These are phyloP conservation scores for Alnus rubra DNA, from an alignment of 306 rosid genomes.

Conservation along the genomic window DNA sequence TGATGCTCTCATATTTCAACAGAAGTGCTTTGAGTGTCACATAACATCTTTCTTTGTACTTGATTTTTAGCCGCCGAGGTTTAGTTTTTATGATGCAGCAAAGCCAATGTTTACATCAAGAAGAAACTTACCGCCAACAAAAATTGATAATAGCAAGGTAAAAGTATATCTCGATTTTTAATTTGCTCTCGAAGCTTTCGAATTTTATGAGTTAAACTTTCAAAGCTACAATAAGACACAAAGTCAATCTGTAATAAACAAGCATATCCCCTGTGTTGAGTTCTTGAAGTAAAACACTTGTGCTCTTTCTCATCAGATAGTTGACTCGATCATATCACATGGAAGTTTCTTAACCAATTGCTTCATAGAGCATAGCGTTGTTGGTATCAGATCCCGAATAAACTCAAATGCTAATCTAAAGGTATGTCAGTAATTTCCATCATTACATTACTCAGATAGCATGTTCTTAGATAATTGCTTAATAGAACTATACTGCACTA, in stretches of 20 bases:
- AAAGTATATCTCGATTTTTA: conserved; percentile 21
- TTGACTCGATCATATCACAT: conserved; percentile 87
- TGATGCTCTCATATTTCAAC: not conserved
- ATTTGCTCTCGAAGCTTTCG: conserved; percentile 9
- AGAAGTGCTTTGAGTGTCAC: not conserved
- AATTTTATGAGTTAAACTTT: conserved; percentile 1
- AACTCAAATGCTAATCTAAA: conserved; percentile 75
- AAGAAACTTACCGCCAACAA: conserved; percentile 92
- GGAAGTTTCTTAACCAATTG: conserved; percentile 84
- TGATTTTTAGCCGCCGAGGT: conserved; percentile 50
- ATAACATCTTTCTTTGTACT: not conserved
- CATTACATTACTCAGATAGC: not conserved
- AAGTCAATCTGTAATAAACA: not conserved
- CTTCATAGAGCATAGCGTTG: conserved; percentile 84
- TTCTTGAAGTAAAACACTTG: conserved; percentile 11
- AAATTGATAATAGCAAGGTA: conserved; percentile 88
- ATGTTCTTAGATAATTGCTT: not conserved
- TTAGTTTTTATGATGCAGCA: conserved; percentile 83
- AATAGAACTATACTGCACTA: not conserved
- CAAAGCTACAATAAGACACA: not conserved
- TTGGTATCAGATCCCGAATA: conserved; percentile 90
- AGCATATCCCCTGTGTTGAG: not conserved
- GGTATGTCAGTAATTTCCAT: conserved; percentile 45
- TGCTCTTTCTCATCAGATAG: conserved; percentile 54
- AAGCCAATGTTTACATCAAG: conserved; percentile 91